Conservation (phyloP, 495 filamentous ascomycete species). For the Physcia stellaris region DNA sequence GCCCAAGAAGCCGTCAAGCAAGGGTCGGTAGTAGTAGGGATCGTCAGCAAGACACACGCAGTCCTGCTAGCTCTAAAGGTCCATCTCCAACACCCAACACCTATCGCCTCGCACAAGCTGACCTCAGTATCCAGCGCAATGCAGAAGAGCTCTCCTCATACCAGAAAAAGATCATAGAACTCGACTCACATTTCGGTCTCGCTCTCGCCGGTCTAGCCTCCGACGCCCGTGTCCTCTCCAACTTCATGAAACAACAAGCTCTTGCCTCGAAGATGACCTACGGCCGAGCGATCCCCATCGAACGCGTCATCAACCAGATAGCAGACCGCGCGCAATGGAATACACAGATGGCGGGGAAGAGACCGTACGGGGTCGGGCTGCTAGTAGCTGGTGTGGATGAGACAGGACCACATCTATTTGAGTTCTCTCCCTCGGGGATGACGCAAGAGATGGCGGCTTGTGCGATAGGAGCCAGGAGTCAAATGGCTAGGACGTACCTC, state of each 20-base stretch:
- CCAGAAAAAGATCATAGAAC: constrained; percentile 96
- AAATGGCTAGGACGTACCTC: constrained; percentile 94
- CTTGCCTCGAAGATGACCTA: constrained; percentile 91
- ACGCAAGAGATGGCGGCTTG: constrained; percentile 94
- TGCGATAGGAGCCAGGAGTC: constrained; percentile 86
- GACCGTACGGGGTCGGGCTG: constrained; percentile 91
- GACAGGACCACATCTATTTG: constrained; percentile 85
- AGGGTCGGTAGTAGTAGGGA: constrained; percentile 91
- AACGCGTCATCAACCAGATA: constrained; percentile 77
- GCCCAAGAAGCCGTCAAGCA: constrained; percentile 98
- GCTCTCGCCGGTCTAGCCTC: constrained; percentile 95
- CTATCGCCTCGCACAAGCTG: constrained; percentile 4
- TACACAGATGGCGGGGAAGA: constrained; percentile 93
- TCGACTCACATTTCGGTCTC: constrained; percentile 91
- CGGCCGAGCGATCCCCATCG: constrained; percentile 79
- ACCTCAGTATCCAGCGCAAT: constrained; percentile 53
- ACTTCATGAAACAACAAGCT: constrained; percentile 99
- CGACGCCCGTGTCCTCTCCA: constrained; percentile 96
- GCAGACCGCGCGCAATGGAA: constrained; percentile 94
- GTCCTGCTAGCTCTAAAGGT: constrained; percentile 96
- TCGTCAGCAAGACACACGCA: constrained; percentile 94
- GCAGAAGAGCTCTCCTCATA: constrained; percentile 99
- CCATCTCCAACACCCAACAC: constrained; percentile 14
- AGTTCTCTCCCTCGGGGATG: constrained; percentile 94
- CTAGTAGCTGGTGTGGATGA: constrained; percentile 90